phyloP scores from a whole-genome alignment of 345 rosid genomes.

The Cochlearia excelsa region DNA sequence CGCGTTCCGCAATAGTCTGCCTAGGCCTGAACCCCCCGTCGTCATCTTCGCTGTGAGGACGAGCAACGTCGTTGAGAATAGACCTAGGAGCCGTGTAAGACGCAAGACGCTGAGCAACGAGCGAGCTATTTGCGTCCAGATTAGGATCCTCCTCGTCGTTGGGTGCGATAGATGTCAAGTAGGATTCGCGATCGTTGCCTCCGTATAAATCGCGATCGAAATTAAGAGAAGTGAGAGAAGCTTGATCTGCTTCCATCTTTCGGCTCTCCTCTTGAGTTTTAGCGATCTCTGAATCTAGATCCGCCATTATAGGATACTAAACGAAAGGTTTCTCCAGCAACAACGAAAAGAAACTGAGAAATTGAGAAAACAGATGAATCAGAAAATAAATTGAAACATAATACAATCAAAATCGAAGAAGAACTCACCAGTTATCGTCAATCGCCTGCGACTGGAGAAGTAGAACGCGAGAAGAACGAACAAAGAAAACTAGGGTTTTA shows the following conservation, averaged over 20 bases:
- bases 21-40: slow-evolving; percentile 63
- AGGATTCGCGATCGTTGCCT: slow-evolving; percentile 59
- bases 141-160: slow-evolving; percentile 77
- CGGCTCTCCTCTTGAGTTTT: slow-evolving; percentile 79
- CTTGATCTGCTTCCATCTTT: slow-evolving; percentile 70
- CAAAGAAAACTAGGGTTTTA: slow-evolving; percentile 26
- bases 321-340: slow-evolving; percentile 15
- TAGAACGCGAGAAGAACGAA: slow-evolving; percentile 1
- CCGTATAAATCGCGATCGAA: slow-evolving; percentile 84
- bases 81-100: slow-evolving; percentile 94
- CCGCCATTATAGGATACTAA: slow-evolving; percentile 33
- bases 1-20: slow-evolving; percentile 76
- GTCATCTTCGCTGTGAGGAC: slow-evolving; percentile 54
- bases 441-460: slow-evolving; percentile 12
- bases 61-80: slow-evolving; percentile 70
- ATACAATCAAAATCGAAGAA: background rate
- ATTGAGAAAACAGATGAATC: background rate
- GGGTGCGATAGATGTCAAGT: slow-evolving; percentile 68
- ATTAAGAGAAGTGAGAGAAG: slow-evolving; percentile 62
- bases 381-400: background rate
- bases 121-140: slow-evolving; percentile 57
- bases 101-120: slow-evolving; percentile 70
- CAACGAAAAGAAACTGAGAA: background rate
- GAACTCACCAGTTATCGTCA: slow-evolving; percentile 17
- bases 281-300: slow-evolving; percentile 72